Base-by-base conservation (phyloP, 73 alveolate species). In the Blepharisma stoltei region DNA sequence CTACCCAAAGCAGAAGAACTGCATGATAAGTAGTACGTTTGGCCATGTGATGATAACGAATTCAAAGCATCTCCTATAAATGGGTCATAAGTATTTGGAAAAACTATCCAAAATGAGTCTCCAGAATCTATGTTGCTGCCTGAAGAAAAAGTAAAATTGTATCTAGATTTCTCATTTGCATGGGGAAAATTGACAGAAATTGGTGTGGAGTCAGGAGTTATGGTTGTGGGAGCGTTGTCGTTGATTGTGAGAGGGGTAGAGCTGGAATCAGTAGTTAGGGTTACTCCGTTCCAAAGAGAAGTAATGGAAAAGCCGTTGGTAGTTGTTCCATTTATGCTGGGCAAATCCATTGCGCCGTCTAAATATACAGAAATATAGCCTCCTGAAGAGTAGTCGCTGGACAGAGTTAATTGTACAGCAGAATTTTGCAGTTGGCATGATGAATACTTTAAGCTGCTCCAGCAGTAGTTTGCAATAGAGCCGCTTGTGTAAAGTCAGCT, bases 31-130 rank as follows among this genome's bases (percentile, higher is more conserved):
- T 60, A n/a, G 23, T 18, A 60, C 0, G 0, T 25, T 14, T 60
- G 14, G 18, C 2, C 4, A 14, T 60, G 1, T 18, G 49, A n/a
- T 14, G 37, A 9, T 1, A 1, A 60, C 47, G 14, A 14, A 20
- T 14, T 25, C 38, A 8, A 0, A 8, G 73, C 73, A 20, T 60
- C 45, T 60, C 73, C 73, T 18, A 60, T 25, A 60, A 20, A 60
- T 14, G 73, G 46, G 73, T 60, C 73, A 25, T 20, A 60, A 1
- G 14, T 25, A 60, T 60, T 38, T 14, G 73, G 73, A 60, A 60
- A 60, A n/a, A 14, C 23, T 8, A 60, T 60, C 73, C 73, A 60
- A 60, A 60, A 1, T 25, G 14, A n/a, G 23, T 60, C 73, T 1
- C 73, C 73, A 18, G 11, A 8, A 8, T 1, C 73, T 18, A 25